Conservation (phyloP, 208 protist species). For the Leishmania tarentolae region DNA sequence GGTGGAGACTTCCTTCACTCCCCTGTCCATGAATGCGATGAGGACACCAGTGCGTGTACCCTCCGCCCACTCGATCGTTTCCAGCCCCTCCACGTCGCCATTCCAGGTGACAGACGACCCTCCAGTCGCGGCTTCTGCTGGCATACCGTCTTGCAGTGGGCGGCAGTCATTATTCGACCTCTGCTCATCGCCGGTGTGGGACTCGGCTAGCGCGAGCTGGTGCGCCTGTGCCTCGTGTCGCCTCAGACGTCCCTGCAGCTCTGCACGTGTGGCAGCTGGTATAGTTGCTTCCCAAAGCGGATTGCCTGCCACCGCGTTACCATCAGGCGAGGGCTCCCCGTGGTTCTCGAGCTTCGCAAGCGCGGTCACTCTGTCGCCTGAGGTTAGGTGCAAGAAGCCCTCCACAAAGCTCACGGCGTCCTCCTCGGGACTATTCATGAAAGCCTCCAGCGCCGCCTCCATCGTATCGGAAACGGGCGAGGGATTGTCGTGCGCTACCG, state of each 20-base stretch:
- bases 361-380: constrained; percentile 13
- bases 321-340: neutral
- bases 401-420: constrained; percentile 21
- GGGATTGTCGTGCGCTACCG: neutral
- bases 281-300: neutral
- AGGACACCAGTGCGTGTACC: constrained; percentile 48
- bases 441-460: constrained; percentile 24
- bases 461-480: neutral
- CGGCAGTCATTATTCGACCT: too few species aligned
- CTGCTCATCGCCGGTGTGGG: neutral
- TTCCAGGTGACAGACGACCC: neutral
- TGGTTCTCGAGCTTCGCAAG: constrained; percentile 13
- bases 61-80: constrained; percentile 38
- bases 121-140: neutral
- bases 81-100: constrained; percentile 21
- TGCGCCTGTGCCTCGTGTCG: neutral
- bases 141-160: too few species aligned
- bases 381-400: constrained; percentile 27
- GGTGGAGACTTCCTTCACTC: constrained; percentile 37
- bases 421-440: constrained; percentile 33
- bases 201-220: neutral
- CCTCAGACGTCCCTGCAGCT: constrained; percentile 15
- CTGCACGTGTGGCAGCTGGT: neutral
- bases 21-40: constrained; percentile 43
- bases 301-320: neutral